Base-by-base conservation (phyloP, 768 basidiomycete species). In the Amanita subjunquillea region DNA sequence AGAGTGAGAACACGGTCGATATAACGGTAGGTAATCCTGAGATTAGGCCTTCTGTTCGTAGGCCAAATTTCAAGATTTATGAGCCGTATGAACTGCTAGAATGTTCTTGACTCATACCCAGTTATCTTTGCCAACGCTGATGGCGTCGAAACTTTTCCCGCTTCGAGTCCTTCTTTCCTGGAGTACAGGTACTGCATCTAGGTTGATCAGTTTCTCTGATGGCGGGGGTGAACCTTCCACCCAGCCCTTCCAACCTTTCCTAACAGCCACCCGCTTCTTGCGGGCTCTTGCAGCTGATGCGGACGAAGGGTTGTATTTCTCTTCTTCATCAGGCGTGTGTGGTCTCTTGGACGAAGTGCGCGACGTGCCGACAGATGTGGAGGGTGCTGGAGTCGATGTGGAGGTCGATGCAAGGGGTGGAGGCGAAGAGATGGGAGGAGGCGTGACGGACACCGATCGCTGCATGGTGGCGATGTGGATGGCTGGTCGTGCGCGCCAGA, bases 191-290 rank as follows among this genome's bases (percentile, higher is more conserved):
- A 82, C 84, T 32, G 75, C 74, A 64, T 91, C 88, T 55, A 90
- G 74, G 61, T 89, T 89, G 67, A 90, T 90, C 48, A 89, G 70
- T 65, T 88, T 89, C 60, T 82, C 77, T 13, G 85, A 87, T 20
- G 88, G 85, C 49, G 81, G 80, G 23, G 85, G 85, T 20, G 87
- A 88, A 58, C 87, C 87, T 71, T 89, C 88, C 20, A 91, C 85
- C 88, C 88, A 91, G 37, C 88, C 88, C 71, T 91, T 91, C 88
- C 88, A 91, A 15, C 88, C 88, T 65, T 91, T 91, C 68, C 76
- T 82, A 34, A 77, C 82, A 0, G 82, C 74, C 41, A 75, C 70
- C 58, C 83, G 82, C 72, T 79, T 87, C 65, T 73, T 77, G 42
- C 76, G 74, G n/a, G 65, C 65, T 25, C 61, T 69, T 25, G 59